Evolutionary conservation across 331 rosid genomes (phyloP).

Genomic region (Quercus phellos): DNA sequence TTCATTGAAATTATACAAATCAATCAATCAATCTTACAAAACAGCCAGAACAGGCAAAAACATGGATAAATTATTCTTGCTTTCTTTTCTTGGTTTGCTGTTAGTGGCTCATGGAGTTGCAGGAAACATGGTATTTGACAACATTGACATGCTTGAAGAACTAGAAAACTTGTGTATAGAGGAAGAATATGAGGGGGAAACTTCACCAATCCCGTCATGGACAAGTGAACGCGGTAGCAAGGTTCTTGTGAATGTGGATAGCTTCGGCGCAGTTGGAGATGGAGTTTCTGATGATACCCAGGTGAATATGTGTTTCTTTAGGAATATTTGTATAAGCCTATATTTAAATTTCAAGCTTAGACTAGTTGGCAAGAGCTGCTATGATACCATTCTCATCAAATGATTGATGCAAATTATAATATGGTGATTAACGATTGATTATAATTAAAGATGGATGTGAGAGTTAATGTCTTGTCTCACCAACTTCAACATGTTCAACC

Average conservation of each 20-base stretch:
- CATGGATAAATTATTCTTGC: constrained; percentile 57
- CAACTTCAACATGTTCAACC: background rate
- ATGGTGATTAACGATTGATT: no score
- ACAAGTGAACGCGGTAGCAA: constrained; percentile 73
- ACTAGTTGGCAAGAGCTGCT: no score
- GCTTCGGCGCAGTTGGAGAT: constrained; percentile 87
- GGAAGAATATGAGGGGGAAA: constrained; percentile 47
- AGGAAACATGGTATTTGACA: constrained; percentile 38
- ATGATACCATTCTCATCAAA: no score
- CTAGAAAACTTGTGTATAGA: constrained; percentile 47
- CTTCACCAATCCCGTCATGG: constrained; percentile 61
- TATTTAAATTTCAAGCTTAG: background rate
- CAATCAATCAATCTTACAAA: constrained; percentile 46
- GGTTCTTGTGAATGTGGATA: constrained; percentile 90
- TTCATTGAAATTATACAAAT: constrained; percentile 56
- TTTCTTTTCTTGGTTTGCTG: constrained; percentile 49
- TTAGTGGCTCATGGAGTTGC: constrained; percentile 56
- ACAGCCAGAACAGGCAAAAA: constrained; percentile 27
- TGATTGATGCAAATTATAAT: no score
- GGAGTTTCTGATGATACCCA: constrained; percentile 91
- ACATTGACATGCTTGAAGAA: constrained; percentile 45
- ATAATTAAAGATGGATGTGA: no score
- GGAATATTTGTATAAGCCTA: background rate
- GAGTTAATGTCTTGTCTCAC: background rate
- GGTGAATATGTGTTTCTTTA: constrained; percentile 35